Base-by-base conservation (phyloP, 768 basidiomycete species). In the Chalciporus piperatus region DNA sequence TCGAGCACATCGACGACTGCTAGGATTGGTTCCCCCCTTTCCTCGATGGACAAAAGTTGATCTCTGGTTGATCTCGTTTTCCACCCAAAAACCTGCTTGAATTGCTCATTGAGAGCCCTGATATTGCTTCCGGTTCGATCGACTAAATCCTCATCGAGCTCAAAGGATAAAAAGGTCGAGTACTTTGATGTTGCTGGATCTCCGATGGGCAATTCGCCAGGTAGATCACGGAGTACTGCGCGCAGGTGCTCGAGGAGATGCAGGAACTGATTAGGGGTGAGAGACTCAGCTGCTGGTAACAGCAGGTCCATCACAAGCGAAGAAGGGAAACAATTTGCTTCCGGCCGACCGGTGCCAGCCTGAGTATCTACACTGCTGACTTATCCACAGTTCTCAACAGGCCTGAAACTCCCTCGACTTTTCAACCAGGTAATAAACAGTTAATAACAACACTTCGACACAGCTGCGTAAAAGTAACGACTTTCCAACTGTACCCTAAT, bases 71-170 rank as follows among this genome's bases (percentile, higher is more conserved):
- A 39, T 6, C 46, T 27, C 2, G 37, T 28, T 11, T 48, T 41
- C 47, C 40, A 48, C 33, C 47, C 47, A 30, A 48, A 48, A 14
- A 41, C 14, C 0, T 12, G 10, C 30, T 48, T 48, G 47, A 48
- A 33, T 33, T 48, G 47, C 16, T 48, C 47, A 33, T 48, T 48
- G 2, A 41, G 16, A 9, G 40, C 39, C 7, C 40, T 40, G 19
- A 48, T 41, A 1, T 48, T 40, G 33, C 20, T 22, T 22, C 44
- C 32, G 4, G 44, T 45, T 4, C 20, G 20, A 3, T 45, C 44
- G 9, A 45, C 6, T 3, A 45, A 32, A 3, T 35, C 33, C 3
- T 35, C 7, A 14, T 35, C 33, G 16, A 35, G 9, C 14, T 16
- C 14, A 35, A 35, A 35, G 14, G 16, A 35, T 7, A 35, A 35